These are phyloP conservation scores for Linnemannia hyalina DNA, from an alignment of 192 early-diverging fungal species.

Conservation along the genomic window DNA sequence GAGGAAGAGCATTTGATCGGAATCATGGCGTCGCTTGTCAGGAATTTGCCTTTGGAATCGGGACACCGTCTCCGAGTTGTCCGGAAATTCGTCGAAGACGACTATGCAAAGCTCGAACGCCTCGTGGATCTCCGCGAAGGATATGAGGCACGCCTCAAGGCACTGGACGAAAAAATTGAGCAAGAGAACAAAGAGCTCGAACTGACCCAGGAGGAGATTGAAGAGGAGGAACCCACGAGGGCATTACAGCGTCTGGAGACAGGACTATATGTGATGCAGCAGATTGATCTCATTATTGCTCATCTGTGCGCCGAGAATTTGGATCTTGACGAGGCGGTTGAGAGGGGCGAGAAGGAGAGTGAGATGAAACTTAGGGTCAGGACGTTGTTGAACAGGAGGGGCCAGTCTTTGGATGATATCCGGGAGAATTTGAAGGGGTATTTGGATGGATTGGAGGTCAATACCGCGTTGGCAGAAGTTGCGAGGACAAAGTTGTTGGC, in stretches of 20 bases:
- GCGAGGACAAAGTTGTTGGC: conserved; percentile 46
- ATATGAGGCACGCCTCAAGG: conserved; percentile 73
- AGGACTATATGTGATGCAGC: conserved; percentile 87
- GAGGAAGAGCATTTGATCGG: conserved; percentile 91
- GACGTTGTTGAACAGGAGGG: conserved; percentile 57
- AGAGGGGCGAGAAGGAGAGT: conserved; percentile 1
- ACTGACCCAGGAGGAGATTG: conserved; percentile 65
- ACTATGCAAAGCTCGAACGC: conserved; percentile 86
- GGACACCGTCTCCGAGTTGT: conserved; percentile 79
- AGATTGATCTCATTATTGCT: conserved; percentile 76
- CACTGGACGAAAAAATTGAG: conserved; percentile 69
- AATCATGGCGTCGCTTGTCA: conserved; percentile 85
- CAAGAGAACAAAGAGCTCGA: conserved; percentile 57
- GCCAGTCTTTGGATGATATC: conserved; percentile 61
- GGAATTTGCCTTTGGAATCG: conserved; percentile 69
- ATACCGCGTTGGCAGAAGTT: conserved; percentile 38
- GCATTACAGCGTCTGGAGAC: conserved; percentile 81
- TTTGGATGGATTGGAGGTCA: conserved; percentile 40
- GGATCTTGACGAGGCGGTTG: conserved; percentile 33
- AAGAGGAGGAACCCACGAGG: conserved; percentile 71
- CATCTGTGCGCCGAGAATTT: conserved; percentile 70
- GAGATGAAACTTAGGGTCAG: conserved; percentile 58
- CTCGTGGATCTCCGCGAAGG: conserved; percentile 81
- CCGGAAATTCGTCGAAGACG: conserved; percentile 86
- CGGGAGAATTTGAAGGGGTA: conserved; percentile 58